Base-by-base conservation (phyloP, 768 basidiomycete genomes). In the Pholiota microspora region DNA sequence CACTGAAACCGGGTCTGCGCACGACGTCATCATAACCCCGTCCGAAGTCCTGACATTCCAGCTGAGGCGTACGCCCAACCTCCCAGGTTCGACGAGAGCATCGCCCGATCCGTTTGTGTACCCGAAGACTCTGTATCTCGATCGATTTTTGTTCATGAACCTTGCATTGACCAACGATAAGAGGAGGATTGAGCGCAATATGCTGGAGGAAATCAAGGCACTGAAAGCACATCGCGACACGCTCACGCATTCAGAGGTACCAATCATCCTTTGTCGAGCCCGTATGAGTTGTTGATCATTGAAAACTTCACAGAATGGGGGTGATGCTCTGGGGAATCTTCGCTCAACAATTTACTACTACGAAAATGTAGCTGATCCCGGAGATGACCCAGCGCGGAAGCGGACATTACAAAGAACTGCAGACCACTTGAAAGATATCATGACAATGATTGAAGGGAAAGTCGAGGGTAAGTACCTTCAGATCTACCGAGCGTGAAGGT, bases 111-210 rank as follows among this genome's bases (percentile, higher is more conserved):
- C 72, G 1, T 85, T 92, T 59, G 67, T 65, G 12, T 93, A 79
- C 59, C 89, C 90, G 2, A 81, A 79, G 59, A 72, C 74, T 16
- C 72, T 93, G 45, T 90, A 82, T 64, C 72, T 92, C 44, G 91
- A 93, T 63, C 81, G 84, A 48, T 93, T 90, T 60, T 59, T 92
- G 58, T 74, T 74, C 46, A 75, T 77, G 47, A 89, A 88, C 36
- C 59, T 80, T 3, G 74, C 75, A n/a, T 25, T 77, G 15, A 69
- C 72, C 2, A 71, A 75, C 46, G 61, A 71, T 50, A 79, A 76
- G 53, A 60, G 72, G 29, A 57, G 49, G 9, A 40, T 62, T 38
- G 72, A 79, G 58, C 62, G 69, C 10, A 70, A 76, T 24, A 73
- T 85, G 51, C 56, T 71, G 6, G 73, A 71, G 15, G 77, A 86